Base-by-base conservation (phyloP, 495 filamentous ascomycete genomes). In the Lophiostoma macrostomum region DNA sequence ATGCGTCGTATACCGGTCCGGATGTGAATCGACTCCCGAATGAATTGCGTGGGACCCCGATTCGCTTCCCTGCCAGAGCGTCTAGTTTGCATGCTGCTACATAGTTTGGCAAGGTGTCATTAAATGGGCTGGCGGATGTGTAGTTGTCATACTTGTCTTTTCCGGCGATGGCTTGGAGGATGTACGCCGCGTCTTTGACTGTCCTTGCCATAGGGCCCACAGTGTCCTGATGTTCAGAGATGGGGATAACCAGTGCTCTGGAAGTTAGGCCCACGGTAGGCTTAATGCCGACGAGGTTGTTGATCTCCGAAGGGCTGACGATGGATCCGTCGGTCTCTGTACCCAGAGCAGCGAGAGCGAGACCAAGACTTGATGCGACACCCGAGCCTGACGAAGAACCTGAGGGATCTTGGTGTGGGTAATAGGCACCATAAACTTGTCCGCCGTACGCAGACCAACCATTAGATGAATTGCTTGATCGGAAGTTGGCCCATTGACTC, bases 241-340 rank as follows among this genome's bases (percentile, higher is more conserved):
- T 76, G 14, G 84, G 84, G 22, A 87, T 78, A 14, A 85, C 81
- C 18, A 82, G 69, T 46, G 75, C 64, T 8, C 81, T 69, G 13
- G 78, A 82, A 7, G 80, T 85, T n/a, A 85, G 71, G 0, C 85
- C 85, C 10, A 86, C 81, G 0, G 83, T 84, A 10, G 84, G 84
- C 66, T 87, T 87, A 65, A 83, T 77, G 5, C 79, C 74, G 12
- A 73, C 74, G n/a, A 73, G 13, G 51, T 70, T 69, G 56, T 70
- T 73, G 13, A 60, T 46, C 38, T 66, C 51, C 12, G 58, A 60
- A 3, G 70, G 70, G 16, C 65, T 66, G 2, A 71, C 25, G 37
- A 73, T 71, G 6, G 66, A 69, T 1, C 70, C 70, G 27, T 64
- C 64, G 8, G 69, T 72, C 45, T 75, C 76, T 1, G 77, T 73